These are phyloP conservation scores for Paecilomyces niveus DNA, from an alignment of 2,329 filamentous ascomycete species.

Conservation along the genomic window DNA sequence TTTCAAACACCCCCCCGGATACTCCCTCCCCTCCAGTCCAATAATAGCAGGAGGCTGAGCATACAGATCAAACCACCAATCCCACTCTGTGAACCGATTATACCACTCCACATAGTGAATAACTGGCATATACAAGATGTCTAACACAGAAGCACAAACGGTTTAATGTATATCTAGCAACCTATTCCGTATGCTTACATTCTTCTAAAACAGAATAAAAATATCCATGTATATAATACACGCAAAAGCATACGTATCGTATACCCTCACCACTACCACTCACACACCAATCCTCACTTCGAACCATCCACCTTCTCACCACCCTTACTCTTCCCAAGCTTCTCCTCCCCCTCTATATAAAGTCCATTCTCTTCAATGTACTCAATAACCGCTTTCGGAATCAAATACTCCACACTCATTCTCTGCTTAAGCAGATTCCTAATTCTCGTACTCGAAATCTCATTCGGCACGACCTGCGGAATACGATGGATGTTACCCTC, in stretches of 20 bases:
- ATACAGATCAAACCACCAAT: too few species aligned
- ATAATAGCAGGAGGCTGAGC: too few species aligned
- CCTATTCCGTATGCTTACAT: neutral
- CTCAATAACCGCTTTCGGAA: slow-evolving; percentile 60
- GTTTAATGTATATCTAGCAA: neutral
- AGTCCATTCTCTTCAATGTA: slow-evolving; percentile 57
- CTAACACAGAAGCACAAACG: too few species aligned
- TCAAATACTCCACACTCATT: slow-evolving; percentile 64
- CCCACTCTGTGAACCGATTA: too few species aligned
- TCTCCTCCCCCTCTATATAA: slow-evolving; percentile 42
- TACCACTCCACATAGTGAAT: too few species aligned
- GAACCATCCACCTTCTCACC: neutral
- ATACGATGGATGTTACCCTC: slow-evolving; percentile 73
- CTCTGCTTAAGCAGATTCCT: slow-evolving; percentile 63
- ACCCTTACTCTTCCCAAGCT: neutral
- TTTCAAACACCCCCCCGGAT: too few species aligned
- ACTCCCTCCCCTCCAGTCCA: too few species aligned
- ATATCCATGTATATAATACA: neutral
- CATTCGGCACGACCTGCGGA: slow-evolving; percentile 69
- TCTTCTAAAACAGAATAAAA: too few species aligned
- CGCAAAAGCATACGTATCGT: neutral
- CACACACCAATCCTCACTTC: neutral
- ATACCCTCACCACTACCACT: neutral
- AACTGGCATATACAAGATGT: too few species aligned
- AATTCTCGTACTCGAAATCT: slow-evolving; percentile 67